Evolutionary conservation across 495 filamentous ascomycete species (phyloP), one percentile per base, ranked within the genome.

Genomic region (Thermothielavioides terrestris): DNA sequence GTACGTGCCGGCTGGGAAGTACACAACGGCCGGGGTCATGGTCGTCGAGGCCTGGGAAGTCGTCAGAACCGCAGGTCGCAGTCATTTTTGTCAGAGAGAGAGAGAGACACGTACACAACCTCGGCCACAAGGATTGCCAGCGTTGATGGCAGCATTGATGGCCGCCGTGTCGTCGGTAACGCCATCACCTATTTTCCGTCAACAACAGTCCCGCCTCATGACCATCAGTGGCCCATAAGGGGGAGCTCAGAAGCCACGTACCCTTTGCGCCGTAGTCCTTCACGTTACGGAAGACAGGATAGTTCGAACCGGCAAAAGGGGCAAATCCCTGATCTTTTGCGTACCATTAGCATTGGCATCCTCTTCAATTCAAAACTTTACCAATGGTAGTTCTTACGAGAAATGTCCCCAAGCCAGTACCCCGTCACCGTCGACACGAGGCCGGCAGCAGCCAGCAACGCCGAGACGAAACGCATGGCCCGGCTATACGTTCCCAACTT

Each of bases 1-100:
- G 54, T 89, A 90, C 2, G 85, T 90, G 52, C 86, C 86, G 4
- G 83, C 67, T 0, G 86, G 86, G 66, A 91, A 91, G 66, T 86
- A 90, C 4, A 91, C 79, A 21, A 90, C 60, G 5, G 83, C 85
- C 8, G 82, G 83, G n/a, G 81, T 84, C 9, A 73, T 77, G 10
- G 90, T 95, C 0, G 80, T 77, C 1, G 86, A 90, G 6, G 68
- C 55, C 69, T 71, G 1, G 26, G 9, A 12, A 15, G 7, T 4
- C 14, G 20, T 36, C 21, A 51, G 30, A 8, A 32, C 14, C 25
- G 11, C 10, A 15, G 8, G 1, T 20, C 15, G 22, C 17, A 2
- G 10, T 1, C 1, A 11, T 26, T 9, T 14, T 4, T 31, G 11
- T 42, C 17, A 49, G 52, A 31, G 27, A 14, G 14, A 17, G n/a